Evolutionary conservation across 2,329 filamentous ascomycete species (phyloP).

Genomic region (Cladobotryum mycophilum): DNA sequence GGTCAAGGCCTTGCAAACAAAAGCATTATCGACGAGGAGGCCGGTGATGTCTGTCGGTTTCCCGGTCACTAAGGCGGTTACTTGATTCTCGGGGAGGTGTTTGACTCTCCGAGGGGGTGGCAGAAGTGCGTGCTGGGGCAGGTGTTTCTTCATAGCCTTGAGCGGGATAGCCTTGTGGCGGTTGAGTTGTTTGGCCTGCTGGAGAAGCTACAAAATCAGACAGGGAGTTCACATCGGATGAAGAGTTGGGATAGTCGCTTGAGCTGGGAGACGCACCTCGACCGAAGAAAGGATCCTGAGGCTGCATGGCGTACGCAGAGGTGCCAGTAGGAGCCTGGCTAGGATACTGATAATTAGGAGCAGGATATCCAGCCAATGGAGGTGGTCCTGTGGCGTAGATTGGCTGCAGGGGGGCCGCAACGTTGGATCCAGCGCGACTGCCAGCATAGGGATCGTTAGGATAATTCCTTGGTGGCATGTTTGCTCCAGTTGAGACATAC

Average conservation of each 20-base stretch:
- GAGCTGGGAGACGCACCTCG: slow-evolving; percentile 51
- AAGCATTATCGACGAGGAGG: slow-evolving; percentile 30
- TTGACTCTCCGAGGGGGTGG: slow-evolving; percentile 34
- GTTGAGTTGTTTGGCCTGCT: slow-evolving; percentile 36
- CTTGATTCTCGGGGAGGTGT: slow-evolving; percentile 31
- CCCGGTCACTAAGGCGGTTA: slow-evolving; percentile 37
- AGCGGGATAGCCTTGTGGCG: slow-evolving; percentile 33
- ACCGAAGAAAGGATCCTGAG: slow-evolving; percentile 49
- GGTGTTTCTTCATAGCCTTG: slow-evolving; percentile 46
- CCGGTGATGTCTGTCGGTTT: slow-evolving; percentile 36
- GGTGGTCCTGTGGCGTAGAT: slow-evolving; percentile 28
- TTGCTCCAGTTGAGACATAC: slow-evolving; percentile 32
- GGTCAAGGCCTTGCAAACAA: slow-evolving; percentile 16
- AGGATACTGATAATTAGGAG: slow-evolving; percentile 28
- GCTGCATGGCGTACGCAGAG: slow-evolving; percentile 33
- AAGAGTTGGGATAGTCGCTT: slow-evolving; percentile 7
- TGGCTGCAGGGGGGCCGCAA: slow-evolving; percentile 25
- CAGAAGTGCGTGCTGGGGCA: slow-evolving; percentile 29
- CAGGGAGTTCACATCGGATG: slow-evolving; percentile 13
- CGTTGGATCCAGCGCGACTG: slow-evolving; percentile 23
- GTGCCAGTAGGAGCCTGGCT: slow-evolving; percentile 30
- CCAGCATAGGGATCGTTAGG: slow-evolving; percentile 27
- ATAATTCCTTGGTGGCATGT: slow-evolving; percentile 21
- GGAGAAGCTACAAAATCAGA: slow-evolving; percentile 49
- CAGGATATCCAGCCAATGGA: slow-evolving; percentile 26